Evolutionary conservation across 306 rosid species (phyloP), one percentile per base, ranked within the genome.

Genomic region (Prunus salicina): DNA sequence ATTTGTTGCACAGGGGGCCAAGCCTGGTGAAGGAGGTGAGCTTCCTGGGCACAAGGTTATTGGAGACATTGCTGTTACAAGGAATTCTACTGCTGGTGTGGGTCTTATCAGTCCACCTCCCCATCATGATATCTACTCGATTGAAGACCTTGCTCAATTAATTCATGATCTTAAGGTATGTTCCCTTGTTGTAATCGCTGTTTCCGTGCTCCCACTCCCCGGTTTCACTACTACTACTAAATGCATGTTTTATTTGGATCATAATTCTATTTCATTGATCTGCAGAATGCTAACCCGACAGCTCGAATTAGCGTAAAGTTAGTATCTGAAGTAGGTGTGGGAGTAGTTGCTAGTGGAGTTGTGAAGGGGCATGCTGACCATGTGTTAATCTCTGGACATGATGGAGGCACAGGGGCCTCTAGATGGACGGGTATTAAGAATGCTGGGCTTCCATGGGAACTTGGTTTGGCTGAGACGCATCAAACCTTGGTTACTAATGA

Each of bases 371-470:
- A 96, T 61, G 99, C 99, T 0, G 99, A 96, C 74, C 99, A 96
- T 86, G 97, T 96, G 60, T 78, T 96, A 87, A 92, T 96, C 82
- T 86, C 99, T 1, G 99, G 99, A 69, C 99, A 96, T 53, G 99
- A 96, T 83, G 99, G 99, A 82, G 99, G 99, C 25, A 96, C 99
- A 20, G 99, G 99, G 71, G 99, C 99, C 63, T 96, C 99, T 57
- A 91, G 99, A 88, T 96, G 99, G 99, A 96, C 99, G 72, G 99
- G 99, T 62, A 96, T 96, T 78, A 96, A 96, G 88, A 96, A 87
- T 89, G 99, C 99, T 51, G 99, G 99, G 71, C 96, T 96, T 16
- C 99, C 99, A 22, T 96, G 99, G 99, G 99, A 96, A 77, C 98
- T 96, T 72, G 99, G 99, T 60, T 84, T 96, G 86, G 99, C 98